These are phyloP conservation scores for Euptelea pleiosperma DNA, from an alignment of 164 flowering plant species.

Conservation along the genomic window DNA sequence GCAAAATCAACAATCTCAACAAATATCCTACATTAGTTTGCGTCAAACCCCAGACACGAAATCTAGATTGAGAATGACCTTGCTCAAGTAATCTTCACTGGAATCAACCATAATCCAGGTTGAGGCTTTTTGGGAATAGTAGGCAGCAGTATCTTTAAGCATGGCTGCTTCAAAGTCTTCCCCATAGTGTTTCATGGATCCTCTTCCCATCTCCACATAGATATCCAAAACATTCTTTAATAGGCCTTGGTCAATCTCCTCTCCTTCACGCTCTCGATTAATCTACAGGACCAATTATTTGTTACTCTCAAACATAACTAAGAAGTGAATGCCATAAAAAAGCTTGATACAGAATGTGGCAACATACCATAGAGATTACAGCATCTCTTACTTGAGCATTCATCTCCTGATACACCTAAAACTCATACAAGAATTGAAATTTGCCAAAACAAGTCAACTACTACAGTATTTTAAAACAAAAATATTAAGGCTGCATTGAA, in stretches of 20 bases:
- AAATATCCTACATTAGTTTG: background rate
- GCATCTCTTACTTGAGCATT: slow-evolving; percentile 20
- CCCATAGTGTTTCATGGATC: too few relatives aligned
- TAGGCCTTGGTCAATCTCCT: background rate
- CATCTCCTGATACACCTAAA: slow-evolving; percentile 16
- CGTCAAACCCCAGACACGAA: too few relatives aligned
- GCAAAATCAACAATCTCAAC: background rate
- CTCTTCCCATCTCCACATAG: background rate
- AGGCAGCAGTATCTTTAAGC: too few relatives aligned
- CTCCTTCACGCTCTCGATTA: slow-evolving; percentile 24
- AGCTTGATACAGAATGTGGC: background rate
- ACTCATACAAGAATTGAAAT: too few relatives aligned
- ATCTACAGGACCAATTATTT: slow-evolving; percentile 6
- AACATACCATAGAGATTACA: slow-evolving; percentile 19
- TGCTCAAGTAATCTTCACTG: background rate
- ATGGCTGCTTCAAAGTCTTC: too few relatives aligned
- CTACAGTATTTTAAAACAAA: too few relatives aligned
- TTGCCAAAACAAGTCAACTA: too few relatives aligned
- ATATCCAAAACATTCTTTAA: slow-evolving; percentile 3
- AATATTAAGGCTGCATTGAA: too few relatives aligned
- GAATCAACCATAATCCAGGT: background rate
- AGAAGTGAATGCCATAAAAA: too few relatives aligned
- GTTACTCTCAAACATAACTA: too few relatives aligned
- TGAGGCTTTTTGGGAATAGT: background rate
- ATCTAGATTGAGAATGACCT: background rate